Evolutionary conservation across 345 rosid species (phyloP), one percentile per base, ranked within the genome.

Genomic region (Lepidium didymum): DNA sequence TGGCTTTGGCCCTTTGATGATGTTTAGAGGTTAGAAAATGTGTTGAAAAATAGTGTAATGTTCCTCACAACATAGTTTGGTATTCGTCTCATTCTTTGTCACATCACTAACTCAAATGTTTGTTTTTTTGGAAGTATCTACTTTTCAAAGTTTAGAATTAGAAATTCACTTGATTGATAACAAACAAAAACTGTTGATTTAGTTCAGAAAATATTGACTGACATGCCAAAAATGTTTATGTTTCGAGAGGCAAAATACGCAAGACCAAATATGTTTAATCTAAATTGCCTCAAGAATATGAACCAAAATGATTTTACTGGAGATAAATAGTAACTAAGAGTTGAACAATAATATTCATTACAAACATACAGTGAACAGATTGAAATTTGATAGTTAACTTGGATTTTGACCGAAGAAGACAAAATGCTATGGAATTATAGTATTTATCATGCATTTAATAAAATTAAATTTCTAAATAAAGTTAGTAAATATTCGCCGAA

Each of bases 21-120:
- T 49, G 40, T 56, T 72, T 70, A 72, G 64, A 55, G 64, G 76
- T 63, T 62, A 70, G 7, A 29, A 29, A 29, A 33, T 61, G 49
- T 62, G 23, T 42, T 14, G 53, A 61, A 70, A 70, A 61, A 50
- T 35, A 41, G 29, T 70, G 31, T 51, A 34, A 23, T 70, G 18
- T 62, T 62, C 62, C 40, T 34, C 14, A 27, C 51, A 70, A 21
- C 54, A 14, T 52, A 34, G 47, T 71, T 62, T 62, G 62, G 64
- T 45, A 62, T 37, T 70, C 49, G 63, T 62, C 63, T 71, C 41
- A 45, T 61, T 70, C 56, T 62, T 54, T 55, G 69, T 71, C 69
- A 49, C 64, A 62, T 61, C 75, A 45, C 42, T 29, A 62, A 42
- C 61, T 70, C 68, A 45, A 27, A 29, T 29, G 33, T 29, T 29